Evolutionary conservation across 1,284 basidiomycete genomes (phyloP).

Genomic region (Moniliella sp.): DNA sequence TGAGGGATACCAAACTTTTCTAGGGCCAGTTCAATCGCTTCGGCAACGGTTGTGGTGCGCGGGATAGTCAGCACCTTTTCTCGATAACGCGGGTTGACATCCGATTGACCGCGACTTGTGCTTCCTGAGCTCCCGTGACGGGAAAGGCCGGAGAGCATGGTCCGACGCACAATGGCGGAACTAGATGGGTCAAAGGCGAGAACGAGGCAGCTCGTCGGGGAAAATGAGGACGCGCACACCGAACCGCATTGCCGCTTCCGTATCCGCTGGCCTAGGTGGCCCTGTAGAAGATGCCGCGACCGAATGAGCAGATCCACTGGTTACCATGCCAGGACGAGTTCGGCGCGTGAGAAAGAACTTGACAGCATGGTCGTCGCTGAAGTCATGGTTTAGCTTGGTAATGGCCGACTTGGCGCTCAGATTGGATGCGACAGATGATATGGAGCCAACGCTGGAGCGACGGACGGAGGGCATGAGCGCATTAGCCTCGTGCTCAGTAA

Average conservation of each 20-base stretch:
- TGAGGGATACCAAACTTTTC: conserved; percentile 80
- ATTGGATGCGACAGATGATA: conserved; percentile 71
- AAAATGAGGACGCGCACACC: conserved; percentile 65
- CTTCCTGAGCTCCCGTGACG: too few relatives aligned
- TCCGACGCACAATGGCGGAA: conserved; percentile 51
- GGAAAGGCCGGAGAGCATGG: too few relatives aligned
- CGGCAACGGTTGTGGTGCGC: conserved; percentile 79
- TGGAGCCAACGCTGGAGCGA: conserved; percentile 71
- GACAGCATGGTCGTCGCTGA: conserved; percentile 81
- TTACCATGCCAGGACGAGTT: too few relatives aligned
- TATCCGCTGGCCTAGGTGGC: too few relatives aligned
- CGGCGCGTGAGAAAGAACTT: conserved; percentile 67
- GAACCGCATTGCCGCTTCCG: conserved; percentile 61
- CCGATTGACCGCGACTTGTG: too few relatives aligned
- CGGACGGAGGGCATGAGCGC: conserved; percentile 54
- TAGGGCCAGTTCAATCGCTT: conserved; percentile 73
- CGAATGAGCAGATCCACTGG: too few relatives aligned
- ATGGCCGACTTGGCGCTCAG: conserved; percentile 81
- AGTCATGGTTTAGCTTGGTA: conserved; percentile 71
- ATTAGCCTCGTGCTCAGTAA: conserved; percentile 38
- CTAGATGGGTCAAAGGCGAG: conserved; percentile 75
- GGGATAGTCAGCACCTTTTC: conserved; percentile 42
- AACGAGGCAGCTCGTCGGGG: conserved; percentile 63
- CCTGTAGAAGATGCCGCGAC: too few relatives aligned
- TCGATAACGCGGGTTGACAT: conserved; percentile 6